These are phyloP conservation scores for Phytophthora boehmeriae DNA, from an alignment of 352 stramenopile species.

Conservation along the genomic window DNA sequence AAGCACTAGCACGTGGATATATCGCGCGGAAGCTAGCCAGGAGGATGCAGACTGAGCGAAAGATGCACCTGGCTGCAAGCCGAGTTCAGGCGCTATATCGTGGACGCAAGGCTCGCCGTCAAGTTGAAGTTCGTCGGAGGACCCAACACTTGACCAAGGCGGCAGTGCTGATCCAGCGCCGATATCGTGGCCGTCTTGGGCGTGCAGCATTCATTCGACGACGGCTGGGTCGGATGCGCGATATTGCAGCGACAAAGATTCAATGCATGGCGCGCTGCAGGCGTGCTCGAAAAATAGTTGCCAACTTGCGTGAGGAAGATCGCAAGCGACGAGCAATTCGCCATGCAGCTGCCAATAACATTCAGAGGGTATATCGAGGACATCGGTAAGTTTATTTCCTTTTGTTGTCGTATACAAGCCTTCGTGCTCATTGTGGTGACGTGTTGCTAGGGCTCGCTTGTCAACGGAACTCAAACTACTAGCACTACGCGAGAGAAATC, in stretches of 20 bases:
- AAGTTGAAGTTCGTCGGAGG: constrained; percentile 29
- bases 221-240: constrained; percentile 59
- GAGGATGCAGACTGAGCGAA: constrained; percentile 27
- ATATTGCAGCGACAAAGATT: constrained; percentile 54
- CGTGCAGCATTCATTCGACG: constrained; percentile 65
- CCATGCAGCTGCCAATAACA: constrained; percentile 50
- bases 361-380: constrained; percentile 77
- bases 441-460: constrained; percentile 46
- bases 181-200: constrained; percentile 71
- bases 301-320: constrained; percentile 38
- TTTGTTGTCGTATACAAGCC: not conserved
- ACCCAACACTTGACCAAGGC: constrained; percentile 42
- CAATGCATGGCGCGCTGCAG: constrained; percentile 53
- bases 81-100: constrained; percentile 66
- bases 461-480: constrained; percentile 74
- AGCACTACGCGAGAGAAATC: constrained; percentile 64
- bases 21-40: constrained; percentile 35
- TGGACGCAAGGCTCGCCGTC: constrained; percentile 49
- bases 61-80: constrained; percentile 46
- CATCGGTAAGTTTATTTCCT: constrained; percentile 47
- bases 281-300: constrained; percentile 40
- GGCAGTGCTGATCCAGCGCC: constrained; percentile 65
- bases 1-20: constrained; percentile 50
- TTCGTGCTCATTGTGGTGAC: not conserved
- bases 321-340: constrained; percentile 35